Evolutionary conservation across 139 green algal species (phyloP).

Genomic region (Haematococcus lacustris): DNA sequence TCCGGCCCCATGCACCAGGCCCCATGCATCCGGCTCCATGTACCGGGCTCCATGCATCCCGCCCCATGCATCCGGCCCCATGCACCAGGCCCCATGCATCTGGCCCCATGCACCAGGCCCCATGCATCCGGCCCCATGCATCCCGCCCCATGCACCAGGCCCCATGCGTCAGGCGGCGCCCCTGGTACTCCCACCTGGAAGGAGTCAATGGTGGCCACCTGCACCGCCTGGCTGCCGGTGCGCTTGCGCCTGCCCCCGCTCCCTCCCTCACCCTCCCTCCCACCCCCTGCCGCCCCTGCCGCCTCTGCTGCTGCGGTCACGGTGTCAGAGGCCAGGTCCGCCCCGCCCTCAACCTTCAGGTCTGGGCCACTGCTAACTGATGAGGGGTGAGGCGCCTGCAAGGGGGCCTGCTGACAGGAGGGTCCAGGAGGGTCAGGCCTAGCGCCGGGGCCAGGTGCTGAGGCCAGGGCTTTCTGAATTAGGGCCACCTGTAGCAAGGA

Average conservation of each 20-base stretch:
- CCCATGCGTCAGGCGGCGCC: background rate
- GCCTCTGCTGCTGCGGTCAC: too few species aligned
- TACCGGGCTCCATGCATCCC: too few species aligned
- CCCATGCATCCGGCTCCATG: too few species aligned
- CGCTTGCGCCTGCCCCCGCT: background rate
- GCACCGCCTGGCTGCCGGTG: constrained; percentile 12
- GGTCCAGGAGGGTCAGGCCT: too few species aligned
- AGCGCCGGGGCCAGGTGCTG: background rate
- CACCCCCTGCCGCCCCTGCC: too few species aligned
- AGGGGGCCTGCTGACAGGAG: background rate
- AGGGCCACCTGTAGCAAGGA: too few species aligned
- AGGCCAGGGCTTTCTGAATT: background rate
- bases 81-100: background rate
- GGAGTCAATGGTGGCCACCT: constrained; percentile 77
- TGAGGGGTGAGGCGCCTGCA: background rate
- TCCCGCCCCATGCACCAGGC: background rate
- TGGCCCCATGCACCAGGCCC: background rate
- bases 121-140: background rate
- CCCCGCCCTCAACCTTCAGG: background rate
- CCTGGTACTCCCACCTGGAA: constrained; percentile 53
- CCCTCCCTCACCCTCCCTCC: too few species aligned
- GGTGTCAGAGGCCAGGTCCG: background rate
- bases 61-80: background rate
- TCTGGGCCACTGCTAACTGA: too few species aligned
- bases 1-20: too few species aligned